Conservation (phyloP, 1,284 basidiomycete genomes). For the Ceratobasidium sp. region DNA sequence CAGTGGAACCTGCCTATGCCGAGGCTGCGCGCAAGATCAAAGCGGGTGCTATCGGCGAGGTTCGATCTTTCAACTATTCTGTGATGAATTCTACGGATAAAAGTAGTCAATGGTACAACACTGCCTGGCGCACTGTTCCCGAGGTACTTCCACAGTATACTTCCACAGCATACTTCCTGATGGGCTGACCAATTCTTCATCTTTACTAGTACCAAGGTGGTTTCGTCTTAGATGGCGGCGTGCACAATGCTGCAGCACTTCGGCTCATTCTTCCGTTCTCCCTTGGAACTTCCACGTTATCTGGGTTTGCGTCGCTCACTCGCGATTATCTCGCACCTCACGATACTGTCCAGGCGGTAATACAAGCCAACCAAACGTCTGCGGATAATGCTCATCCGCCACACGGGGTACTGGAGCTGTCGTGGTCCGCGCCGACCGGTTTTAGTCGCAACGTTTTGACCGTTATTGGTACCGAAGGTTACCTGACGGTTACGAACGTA, state of each 20-base stretch:
- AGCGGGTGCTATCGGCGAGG: conserved; percentile 69
- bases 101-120: conserved; percentile 79
- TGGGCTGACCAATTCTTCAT: conserved; percentile 38
- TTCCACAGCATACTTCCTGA: conserved; percentile 4
- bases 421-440: conserved; percentile 64
- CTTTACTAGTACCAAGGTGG: conserved; percentile 80
- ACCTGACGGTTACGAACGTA: conserved; percentile 61
- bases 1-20: conserved; percentile 65
- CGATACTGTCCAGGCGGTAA: conserved; percentile 70
- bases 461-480: conserved; percentile 71
- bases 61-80: conserved; percentile 70
- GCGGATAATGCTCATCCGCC: conserved; percentile 64
- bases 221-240: conserved; percentile 70
- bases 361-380: conserved; percentile 51
- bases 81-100: conserved; percentile 68
- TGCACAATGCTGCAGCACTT: conserved; percentile 72
- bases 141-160: conserved; percentile 62
- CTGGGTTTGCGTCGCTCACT: conserved; percentile 74
- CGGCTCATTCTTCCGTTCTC: conserved; percentile 66
- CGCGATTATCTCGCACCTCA: conserved; percentile 75
- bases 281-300: conserved; percentile 63
- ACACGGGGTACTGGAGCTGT: conserved; percentile 69
- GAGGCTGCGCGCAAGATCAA: conserved; percentile 66
- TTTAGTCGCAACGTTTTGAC: conserved; percentile 56
- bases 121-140: conserved; percentile 83